A percentile compares a stretch with the other conserved stretches of the same genome.
phyloP scores from a whole-genome alignment of 176 grass and related monocot genomes.

The Urochloa ruziziensis region DNA sequence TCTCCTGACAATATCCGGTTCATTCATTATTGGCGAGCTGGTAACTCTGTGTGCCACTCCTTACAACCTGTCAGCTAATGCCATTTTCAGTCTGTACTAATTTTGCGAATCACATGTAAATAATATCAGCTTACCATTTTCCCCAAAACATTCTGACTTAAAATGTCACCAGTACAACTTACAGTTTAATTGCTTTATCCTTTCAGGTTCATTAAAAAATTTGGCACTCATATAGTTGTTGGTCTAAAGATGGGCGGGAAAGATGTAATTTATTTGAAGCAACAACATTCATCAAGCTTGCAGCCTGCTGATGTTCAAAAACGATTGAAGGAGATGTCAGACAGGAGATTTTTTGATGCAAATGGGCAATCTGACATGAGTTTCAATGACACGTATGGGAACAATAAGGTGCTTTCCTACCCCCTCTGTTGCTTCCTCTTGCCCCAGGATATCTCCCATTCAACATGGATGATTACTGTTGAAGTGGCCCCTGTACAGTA shows the following conservation, averaged over 20 bases:
- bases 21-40: background rate
- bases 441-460: slow-evolving; percentile 11
- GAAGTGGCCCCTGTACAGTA: background rate
- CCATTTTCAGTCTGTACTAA: background rate
- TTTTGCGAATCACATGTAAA: background rate
- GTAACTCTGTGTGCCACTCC: background rate
- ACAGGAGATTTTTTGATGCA: slow-evolving; percentile 66
- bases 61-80: background rate
- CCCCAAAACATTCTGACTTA: background rate
- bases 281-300: slow-evolving; percentile 79
- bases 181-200: slow-evolving; percentile 21
- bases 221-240: slow-evolving; percentile 93
- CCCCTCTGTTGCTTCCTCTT: background rate
- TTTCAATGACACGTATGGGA: slow-evolving; percentile 51
- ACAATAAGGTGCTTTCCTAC: slow-evolving; percentile 63
- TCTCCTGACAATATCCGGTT: background rate
- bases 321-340: slow-evolving; percentile 77
- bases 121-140: background rate
- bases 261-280: slow-evolving; percentile 89
- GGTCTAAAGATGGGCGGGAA: slow-evolving; percentile 98
- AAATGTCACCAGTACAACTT: background rate
- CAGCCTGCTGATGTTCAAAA: slow-evolving; percentile 90
- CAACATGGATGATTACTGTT: background rate
- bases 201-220: slow-evolving; percentile 91
- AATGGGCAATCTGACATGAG: slow-evolving; percentile 56